Conservation (phyloP, 208 protist species). For the Angomonas ambiguus region DNA sequence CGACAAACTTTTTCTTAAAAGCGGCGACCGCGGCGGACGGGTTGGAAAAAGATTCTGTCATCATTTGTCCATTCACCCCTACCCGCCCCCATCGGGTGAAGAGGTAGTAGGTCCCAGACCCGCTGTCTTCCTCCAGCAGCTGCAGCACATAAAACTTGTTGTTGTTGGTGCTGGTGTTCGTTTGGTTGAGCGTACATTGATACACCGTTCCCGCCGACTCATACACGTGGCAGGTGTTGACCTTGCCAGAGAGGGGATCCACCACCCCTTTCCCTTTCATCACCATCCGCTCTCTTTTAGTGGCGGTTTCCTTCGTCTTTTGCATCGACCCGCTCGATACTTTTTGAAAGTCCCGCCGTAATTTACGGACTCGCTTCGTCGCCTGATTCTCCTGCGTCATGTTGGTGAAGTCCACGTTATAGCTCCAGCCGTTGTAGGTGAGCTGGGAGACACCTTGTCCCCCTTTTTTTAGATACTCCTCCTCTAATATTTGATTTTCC, state of each 20-base stretch:
- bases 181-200: conserved; percentile 84
- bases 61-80: conserved; percentile 56
- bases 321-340: conserved; percentile 12
- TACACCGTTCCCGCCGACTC: conserved; percentile 45
- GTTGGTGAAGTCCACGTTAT: conserved; percentile 28
- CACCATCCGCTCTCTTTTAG: conserved; percentile 21
- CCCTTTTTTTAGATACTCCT: conserved; percentile 1
- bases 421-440: conserved; percentile 24
- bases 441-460: conserved; percentile 11
- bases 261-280: conserved; percentile 78
- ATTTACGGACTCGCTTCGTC: conserved; percentile 12
- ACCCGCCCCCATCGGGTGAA: conserved; percentile 82
- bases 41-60: conserved; percentile 23
- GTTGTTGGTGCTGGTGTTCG: conserved; percentile 69
- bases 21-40: conserved; percentile 19
- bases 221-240: conserved; percentile 47
- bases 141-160: conserved; percentile 90
- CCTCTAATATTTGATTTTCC: conserved; percentile 19
- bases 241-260: conserved; percentile 44
- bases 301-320: conserved; percentile 18
- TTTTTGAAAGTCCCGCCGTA: conserved; percentile 13
- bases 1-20: conserved; percentile 47
- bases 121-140: conserved; percentile 65
- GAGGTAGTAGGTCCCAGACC: conserved; percentile 29
- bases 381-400: conserved; percentile 27